Base-by-base conservation (phyloP, 768 basidiomycete genomes). In the Pleurotus sapidus region DNA sequence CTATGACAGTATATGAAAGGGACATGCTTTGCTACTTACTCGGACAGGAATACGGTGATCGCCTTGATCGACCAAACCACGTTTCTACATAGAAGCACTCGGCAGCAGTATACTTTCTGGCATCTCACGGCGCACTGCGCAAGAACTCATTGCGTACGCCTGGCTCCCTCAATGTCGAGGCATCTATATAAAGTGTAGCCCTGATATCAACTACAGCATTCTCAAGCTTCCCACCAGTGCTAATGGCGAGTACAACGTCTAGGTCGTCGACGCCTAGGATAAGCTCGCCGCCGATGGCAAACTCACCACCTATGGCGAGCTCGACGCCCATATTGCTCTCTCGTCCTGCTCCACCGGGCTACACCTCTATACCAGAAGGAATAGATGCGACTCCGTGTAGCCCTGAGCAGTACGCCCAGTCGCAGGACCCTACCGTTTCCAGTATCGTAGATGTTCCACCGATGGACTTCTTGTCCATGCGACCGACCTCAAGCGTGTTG, bases 341-440 rank as follows among this genome's bases (percentile, higher is more conserved):
- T 2, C 11, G n/a, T 3, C 24, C 30, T 37, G 37, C 51, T 5
- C 51, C 51, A 11, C 51, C 51, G 42, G 51, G 51, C 9, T 54
- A 54, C 51, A 39, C 51, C 7, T 54, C 51, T n/a, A 54, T 54
- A 7, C 51, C 51, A 40, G 51, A 54, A 37, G 51, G 51, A 15
- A 23, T 54, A 15, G 51, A 54, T 40, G 38, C 51, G 3, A 39
- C 51, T 11, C 17, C 23, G 4, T 54, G 20, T 45, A 34, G 42
- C 20, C 39, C 42, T 37, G 38, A 20, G 24, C 38, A 30, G 42
- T 40, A 37, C 51, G 15, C 38, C 51, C 30, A 34, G 9, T 34
- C 30, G 8, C 30, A 34, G 7, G 51, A 54, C 20, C 37, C 51
- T 7, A 54, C 51, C 6, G 51, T 54, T n/a, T 39, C 30, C 23